Conservation (phyloP, 768 basidiomycete genomes). For the Pulveroboletus sp. region DNA sequence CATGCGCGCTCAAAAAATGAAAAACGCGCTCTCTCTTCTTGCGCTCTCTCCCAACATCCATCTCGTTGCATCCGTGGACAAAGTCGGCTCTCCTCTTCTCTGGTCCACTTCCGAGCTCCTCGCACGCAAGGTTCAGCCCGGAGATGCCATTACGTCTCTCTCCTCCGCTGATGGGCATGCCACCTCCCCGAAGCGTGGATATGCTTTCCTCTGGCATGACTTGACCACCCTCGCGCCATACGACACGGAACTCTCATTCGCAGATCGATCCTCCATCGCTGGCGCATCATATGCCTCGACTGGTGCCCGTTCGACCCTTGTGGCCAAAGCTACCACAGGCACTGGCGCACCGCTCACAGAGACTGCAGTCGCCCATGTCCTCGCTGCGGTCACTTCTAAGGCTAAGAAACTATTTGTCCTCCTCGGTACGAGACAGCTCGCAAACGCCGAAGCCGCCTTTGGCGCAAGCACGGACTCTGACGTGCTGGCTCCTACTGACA, state of each 20-base stretch:
- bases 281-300: constrained; percentile 40
- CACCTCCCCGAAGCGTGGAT: constrained; percentile 40
- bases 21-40: constrained; percentile 65
- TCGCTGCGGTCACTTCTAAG: constrained; percentile 82
- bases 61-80: constrained; percentile 81
- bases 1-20: constrained; percentile 59
- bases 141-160: not conserved
- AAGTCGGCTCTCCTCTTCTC: constrained; percentile 77
- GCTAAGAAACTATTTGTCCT: constrained; percentile 78
- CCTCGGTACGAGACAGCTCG: constrained; percentile 66
- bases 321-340: constrained; percentile 29
- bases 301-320: constrained; percentile 23
- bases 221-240: constrained; percentile 81
- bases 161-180: not conserved
- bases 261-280: constrained; percentile 58
- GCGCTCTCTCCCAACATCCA: constrained; percentile 74
- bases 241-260: constrained; percentile 67
- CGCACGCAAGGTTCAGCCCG: constrained; percentile 40
- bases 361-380: constrained; percentile 72
- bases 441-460: constrained; percentile 35
- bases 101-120: constrained; percentile 69
- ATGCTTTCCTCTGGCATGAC: constrained; percentile 85
- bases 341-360: constrained; percentile 54
- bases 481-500: constrained; percentile 8
- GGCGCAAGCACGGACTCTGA: not conserved